Percentiles rank a stretch among this genome's conserved stretches.
Evolutionary conservation across 345 rosid genomes (phyloP).

Genomic region (Stellera chamaejasme): DNA sequence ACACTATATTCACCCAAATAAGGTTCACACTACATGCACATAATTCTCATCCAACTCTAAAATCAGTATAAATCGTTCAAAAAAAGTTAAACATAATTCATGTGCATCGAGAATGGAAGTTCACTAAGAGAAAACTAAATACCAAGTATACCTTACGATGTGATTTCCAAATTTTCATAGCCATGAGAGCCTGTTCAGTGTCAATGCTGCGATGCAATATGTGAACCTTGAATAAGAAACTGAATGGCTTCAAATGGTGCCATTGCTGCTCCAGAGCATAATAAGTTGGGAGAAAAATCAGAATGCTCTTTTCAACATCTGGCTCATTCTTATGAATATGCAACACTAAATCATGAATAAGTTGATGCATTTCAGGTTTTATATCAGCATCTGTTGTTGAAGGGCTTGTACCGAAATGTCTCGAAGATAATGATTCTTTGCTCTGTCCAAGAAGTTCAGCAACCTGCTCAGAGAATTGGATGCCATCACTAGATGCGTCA

Average conservation of each 20-base stretch:
- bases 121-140: conserved; percentile 8
- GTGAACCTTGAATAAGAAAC: conserved; percentile 63
- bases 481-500: conserved; percentile 11
- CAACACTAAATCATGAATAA: conserved; percentile 65
- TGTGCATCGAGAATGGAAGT: conserved; percentile 5
- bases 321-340: conserved; percentile 67
- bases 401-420: conserved; percentile 52
- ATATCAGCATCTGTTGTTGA: conserved; percentile 48
- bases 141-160: conserved; percentile 67
- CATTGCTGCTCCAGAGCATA: conserved; percentile 77
- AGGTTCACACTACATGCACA: background rate
- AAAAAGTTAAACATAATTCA: background rate
- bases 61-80: background rate
- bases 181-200: conserved; percentile 71
- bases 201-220: conserved; percentile 82
- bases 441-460: conserved; percentile 42
- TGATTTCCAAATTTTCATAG: conserved; percentile 81
- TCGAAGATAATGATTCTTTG: conserved; percentile 35
- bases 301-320: conserved; percentile 79
- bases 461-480: conserved; percentile 37
- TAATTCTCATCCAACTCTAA: background rate
- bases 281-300: conserved; percentile 94
- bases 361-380: conserved; percentile 61
- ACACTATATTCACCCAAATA: background rate
- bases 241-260: conserved; percentile 47